Evolutionary conservation across 345 rosid species (phyloP), one percentile per base, ranked within the genome.

Genomic region (Hibiscus mutabilis): DNA sequence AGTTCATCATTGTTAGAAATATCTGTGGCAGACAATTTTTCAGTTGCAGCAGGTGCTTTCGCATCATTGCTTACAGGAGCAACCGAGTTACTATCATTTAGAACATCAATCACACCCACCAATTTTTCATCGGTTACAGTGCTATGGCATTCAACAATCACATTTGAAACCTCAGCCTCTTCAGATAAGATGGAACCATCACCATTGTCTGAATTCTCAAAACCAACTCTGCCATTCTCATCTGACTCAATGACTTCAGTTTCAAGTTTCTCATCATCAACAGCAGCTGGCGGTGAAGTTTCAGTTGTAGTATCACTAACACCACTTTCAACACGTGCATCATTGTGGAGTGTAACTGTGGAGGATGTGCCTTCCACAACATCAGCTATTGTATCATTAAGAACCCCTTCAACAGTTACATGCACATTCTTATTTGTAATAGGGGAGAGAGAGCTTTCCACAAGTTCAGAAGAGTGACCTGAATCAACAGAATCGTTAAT

Each of bases 401-500:
- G 19, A 25, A 52, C 35, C 59, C 60, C 52, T 52, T 60, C 76
- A 72, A 57, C 74, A 64, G 80, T 63, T 46, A 15, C 55, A 70
- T 58, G 42, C 58, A 40, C 66, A 72, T 62, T 74, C 40, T 77
- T 79, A 49, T 58, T 53, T 64, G 66, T 29, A 44, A n/a, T 66
- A 46, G 52, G 19, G 57, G 57, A 16, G 18, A 49, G 6, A 49
- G 18, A 49, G 53, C 27, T 55, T 55, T 55, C 25, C 25, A 55
- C 27, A 19, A 55, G 14, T 57, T 57, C 85, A 59, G 82, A 71
- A 27, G 69, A 25, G 71, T 29, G 74, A 66, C 27, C 72, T 59
- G 78, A 61, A 73, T 73, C 82, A 67, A 68, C 51, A 4, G 66
- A 51, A 53, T 71, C 82, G 51, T 73, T 66, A 64, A 70, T 66